Percentiles rank a stretch among this genome's conserved stretches.
These are phyloP conservation scores for Neofusicoccum laricinum DNA, from an alignment of 2,329 filamentous ascomycete species.

Conservation along the genomic window DNA sequence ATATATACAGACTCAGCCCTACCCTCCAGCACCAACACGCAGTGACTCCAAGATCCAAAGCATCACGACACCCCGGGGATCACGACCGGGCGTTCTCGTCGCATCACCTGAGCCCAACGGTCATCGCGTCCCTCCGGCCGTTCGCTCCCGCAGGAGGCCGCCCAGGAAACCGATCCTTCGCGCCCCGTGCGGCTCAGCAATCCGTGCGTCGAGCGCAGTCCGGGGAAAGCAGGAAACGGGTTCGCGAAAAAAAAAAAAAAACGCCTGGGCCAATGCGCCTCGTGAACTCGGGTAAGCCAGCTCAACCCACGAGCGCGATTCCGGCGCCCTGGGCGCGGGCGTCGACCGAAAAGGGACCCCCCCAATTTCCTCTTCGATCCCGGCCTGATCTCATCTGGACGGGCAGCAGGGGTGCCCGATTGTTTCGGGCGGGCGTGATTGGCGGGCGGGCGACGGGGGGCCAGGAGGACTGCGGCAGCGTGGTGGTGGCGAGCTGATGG, in stretches of 20 bases:
- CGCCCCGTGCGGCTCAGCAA: slow-evolving; percentile 4
- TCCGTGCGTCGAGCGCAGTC: not conserved
- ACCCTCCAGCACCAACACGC: not conserved
- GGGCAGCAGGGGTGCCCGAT: not conserved
- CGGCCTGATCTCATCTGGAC: too few relatives aligned
- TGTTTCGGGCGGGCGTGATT: not conserved
- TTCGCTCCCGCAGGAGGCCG: not conserved
- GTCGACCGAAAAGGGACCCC: too few relatives aligned
- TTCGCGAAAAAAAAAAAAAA: too few relatives aligned
- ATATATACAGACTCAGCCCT: slow-evolving; percentile 8
- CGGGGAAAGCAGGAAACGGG: slow-evolving; percentile 1
- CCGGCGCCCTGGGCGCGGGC: too few relatives aligned
- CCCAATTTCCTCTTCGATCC: too few relatives aligned
- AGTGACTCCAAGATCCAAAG: not conserved
- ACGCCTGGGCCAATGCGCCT: not conserved
- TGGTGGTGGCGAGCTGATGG: slow-evolving; percentile 6
- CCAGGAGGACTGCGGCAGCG: not conserved
- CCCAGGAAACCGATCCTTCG: not conserved
- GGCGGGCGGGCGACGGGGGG: not conserved
- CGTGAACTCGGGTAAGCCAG: not conserved
- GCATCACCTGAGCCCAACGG: not conserved
- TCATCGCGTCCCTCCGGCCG: slow-evolving; percentile 2
- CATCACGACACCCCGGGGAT: slow-evolving; percentile 1
- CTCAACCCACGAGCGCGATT: too few relatives aligned
- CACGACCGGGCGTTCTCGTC: not conserved